phyloP scores from a whole-genome alignment of 2,329 filamentous ascomycete species.

The Cadophora gregata region DNA sequence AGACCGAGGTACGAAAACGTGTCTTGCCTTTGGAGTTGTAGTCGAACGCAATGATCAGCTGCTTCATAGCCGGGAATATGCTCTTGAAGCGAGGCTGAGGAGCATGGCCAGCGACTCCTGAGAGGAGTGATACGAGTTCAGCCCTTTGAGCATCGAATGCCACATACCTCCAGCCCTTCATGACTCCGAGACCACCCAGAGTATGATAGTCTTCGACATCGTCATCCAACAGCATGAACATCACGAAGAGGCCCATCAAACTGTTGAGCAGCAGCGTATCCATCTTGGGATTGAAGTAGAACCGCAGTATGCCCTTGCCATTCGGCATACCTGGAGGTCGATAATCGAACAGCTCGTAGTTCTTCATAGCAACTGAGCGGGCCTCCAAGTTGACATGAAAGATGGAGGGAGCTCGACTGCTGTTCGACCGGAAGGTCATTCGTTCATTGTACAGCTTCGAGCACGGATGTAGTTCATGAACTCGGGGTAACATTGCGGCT shows the following conservation, averaged over 20 bases:
- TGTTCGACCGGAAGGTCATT: constrained; percentile 44
- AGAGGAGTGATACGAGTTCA: constrained; percentile 41
- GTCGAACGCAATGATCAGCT: constrained; percentile 42
- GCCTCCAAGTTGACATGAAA: constrained; percentile 40
- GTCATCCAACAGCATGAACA: constrained; percentile 41
- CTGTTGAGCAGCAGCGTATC: constrained; percentile 42
- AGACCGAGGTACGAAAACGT: constrained; percentile 41
- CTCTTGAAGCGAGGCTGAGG: constrained; percentile 39
- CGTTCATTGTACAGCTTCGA: constrained; percentile 42
- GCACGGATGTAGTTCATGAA: constrained; percentile 44
- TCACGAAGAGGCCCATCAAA: constrained; percentile 42
- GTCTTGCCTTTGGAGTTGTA: constrained; percentile 39
- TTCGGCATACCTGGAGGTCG: constrained; percentile 28
- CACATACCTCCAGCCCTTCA: constrained; percentile 43
- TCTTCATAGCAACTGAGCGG: constrained; percentile 35
- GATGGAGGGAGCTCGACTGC: constrained; percentile 36
- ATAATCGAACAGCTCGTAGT: constrained; percentile 41
- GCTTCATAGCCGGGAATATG: constrained; percentile 39
- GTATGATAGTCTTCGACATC: constrained; percentile 36
- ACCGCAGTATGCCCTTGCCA: constrained; percentile 41
- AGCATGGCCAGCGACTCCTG: constrained; percentile 37
- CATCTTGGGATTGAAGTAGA: constrained; percentile 40
- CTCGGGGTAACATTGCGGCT: constrained; percentile 34
- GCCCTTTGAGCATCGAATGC: constrained; percentile 42
- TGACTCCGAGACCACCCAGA: constrained; percentile 33